Evolutionary conservation across 1,284 basidiomycete genomes (phyloP).

Genomic region (Moesziomyces antarcticus): DNA sequence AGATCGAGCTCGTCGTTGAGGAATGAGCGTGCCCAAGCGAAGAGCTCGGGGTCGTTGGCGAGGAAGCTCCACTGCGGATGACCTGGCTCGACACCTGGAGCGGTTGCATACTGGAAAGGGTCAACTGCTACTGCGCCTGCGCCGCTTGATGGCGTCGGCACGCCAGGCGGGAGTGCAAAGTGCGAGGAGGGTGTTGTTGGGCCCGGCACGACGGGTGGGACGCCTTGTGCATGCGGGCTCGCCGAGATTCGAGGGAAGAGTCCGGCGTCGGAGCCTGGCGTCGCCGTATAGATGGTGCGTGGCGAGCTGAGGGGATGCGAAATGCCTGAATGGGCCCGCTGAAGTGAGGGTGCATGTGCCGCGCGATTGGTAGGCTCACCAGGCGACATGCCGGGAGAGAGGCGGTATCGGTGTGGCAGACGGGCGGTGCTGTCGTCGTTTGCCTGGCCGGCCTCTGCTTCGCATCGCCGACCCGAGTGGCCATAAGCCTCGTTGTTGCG

Average conservation of each 20-base stretch:
- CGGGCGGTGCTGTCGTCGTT: not conserved
- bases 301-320: constrained; percentile 31
- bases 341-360: constrained; percentile 11
- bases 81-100: constrained; percentile 17
- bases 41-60: constrained; percentile 37
- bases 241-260: constrained; percentile 21
- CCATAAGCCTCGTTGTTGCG: not conserved
- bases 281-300: constrained; percentile 29
- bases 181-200: constrained; percentile 24
- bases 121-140: not conserved
- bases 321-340: constrained; percentile 13
- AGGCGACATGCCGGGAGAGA: not conserved
- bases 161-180: constrained; percentile 11
- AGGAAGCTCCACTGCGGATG: constrained; percentile 37
- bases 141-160: not conserved
- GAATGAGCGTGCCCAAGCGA: constrained; percentile 40
- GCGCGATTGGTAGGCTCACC: not conserved
- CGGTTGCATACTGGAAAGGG: constrained; percentile 15
- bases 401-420: not conserved
- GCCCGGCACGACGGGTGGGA: constrained; percentile 1
- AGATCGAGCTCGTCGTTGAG: constrained; percentile 36
- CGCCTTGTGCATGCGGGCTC: constrained; percentile 14
- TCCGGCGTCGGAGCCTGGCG: constrained; percentile 13
- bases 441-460: not conserved
- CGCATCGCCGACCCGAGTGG: not conserved